Base-by-base conservation (phyloP, 2,329 filamentous ascomycete species). In the Nannizziopsis arthrosporioides region DNA sequence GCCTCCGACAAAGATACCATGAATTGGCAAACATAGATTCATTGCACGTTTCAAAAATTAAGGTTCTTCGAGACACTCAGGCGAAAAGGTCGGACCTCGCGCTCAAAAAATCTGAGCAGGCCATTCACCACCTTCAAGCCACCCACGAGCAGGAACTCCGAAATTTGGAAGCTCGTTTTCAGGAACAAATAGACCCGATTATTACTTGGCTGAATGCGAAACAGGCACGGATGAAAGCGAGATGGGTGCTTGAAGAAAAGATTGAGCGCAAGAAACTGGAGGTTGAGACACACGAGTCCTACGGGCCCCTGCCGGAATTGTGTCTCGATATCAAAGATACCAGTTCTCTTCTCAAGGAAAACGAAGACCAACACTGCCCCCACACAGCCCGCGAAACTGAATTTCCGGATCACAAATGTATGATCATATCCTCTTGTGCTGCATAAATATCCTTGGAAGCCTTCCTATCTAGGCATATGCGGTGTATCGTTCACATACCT, bases 21-120 rank as follows among this genome's bases (percentile, higher is more conserved):
- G 61, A 64, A 48, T 62, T 67, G 19, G 63, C 69, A 30, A 61
- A 60, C 7, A 70, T 72, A 63, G 67, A 69, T 45, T 59, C 61
- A 18, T 59, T 72, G 1, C 69, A 72, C 42, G 55, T 63, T 12
- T 62, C 68, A 7, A 69, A 67, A 31, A 69, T 72, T 54, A 71
- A 72, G 49, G 69, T 72, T 10, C 60, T 72, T 14, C 64, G 69
- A 14, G 69, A 71, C 32, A 64, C 62, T n/a, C 69, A 72, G 50
- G 67, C 71, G 42, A 59, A 64, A 31, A 61, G 62, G 35, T 56
- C 69, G 6, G 63, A 66, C 39, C 66, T 67, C 43, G 59, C 66
- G 3, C 59, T 68, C 14, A 55, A 56, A 14, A 63, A 63, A 9
- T 67, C 68, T 57, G 67, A 67, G 37, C 56, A 55, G 14, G 68